A percentile compares a stretch with the other conserved stretches of the same genome.
Conservation (phyloP, 2,329 filamentous ascomycete genomes). For the Fusarium sp. region DNA sequence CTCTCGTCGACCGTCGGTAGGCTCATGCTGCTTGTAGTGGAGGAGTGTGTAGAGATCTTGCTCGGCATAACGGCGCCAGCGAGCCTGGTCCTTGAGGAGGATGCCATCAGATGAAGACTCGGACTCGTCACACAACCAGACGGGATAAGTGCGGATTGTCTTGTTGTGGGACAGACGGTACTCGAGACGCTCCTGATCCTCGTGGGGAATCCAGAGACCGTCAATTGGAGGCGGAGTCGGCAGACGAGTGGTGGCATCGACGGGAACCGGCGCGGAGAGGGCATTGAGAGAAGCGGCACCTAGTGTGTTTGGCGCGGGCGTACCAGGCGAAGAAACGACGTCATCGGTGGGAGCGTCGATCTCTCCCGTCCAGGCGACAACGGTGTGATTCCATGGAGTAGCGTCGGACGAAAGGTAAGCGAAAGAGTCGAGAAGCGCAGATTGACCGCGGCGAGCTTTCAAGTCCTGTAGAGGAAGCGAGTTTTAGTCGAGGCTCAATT, state of each 20-base stretch:
- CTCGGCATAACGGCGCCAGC: constrained; percentile 93
- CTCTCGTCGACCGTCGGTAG: constrained; percentile 85
- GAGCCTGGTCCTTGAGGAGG: constrained; percentile 81
- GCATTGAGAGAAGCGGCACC: constrained; percentile 73
- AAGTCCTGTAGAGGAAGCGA: constrained; percentile 68
- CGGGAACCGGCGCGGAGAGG: constrained; percentile 82
- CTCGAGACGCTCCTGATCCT: constrained; percentile 80
- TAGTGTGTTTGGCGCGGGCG: constrained; percentile 60
- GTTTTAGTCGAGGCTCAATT: constrained; percentile 28
- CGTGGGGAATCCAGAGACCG: constrained; percentile 76
- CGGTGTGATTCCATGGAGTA: constrained; percentile 88
- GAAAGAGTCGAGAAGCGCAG: constrained; percentile 92
- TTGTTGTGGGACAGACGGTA: constrained; percentile 78
- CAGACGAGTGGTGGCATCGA: constrained; percentile 70
- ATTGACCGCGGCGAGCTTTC: constrained; percentile 83
- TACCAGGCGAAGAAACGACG: constrained; percentile 58
- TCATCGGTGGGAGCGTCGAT: constrained; percentile 67
- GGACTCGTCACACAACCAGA: constrained; percentile 87
- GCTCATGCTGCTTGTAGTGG: constrained; percentile 96
- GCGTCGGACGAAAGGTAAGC: constrained; percentile 86
- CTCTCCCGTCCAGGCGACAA: constrained; percentile 96
- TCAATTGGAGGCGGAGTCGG: constrained; percentile 72
- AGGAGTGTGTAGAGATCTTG: constrained; percentile 92
- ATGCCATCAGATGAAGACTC: constrained; percentile 77
- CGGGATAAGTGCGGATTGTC: constrained; percentile 83